Percentiles rank a stretch among this genome's conserved stretches.
Conservation (phyloP, 805 yeast species). For the Schwanniomyces yamadae region DNA sequence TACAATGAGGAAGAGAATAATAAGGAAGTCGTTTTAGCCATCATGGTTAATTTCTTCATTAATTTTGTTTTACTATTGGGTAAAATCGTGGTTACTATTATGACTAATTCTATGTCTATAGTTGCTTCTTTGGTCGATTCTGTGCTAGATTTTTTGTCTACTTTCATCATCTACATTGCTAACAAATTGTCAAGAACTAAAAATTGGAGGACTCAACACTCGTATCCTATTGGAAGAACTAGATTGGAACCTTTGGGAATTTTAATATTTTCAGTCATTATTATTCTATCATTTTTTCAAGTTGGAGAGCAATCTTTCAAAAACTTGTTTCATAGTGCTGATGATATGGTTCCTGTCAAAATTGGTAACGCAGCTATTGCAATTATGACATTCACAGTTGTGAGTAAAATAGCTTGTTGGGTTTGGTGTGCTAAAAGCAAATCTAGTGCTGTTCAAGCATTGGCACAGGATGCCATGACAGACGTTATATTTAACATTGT, state of each 20-base stretch:
- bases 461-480: slow-evolving; percentile 80
- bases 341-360: slow-evolving; percentile 39
- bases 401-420: slow-evolving; percentile 60
- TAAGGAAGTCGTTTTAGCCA: slow-evolving; percentile 54
- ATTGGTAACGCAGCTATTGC: slow-evolving; percentile 50
- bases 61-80: slow-evolving; percentile 61
- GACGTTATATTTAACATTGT: slow-evolving; percentile 73
- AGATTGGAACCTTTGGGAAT: slow-evolving; percentile 79
- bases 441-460: slow-evolving; percentile 70
- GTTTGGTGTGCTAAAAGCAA: slow-evolving; percentile 58
- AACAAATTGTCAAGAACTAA: slow-evolving; percentile 47
- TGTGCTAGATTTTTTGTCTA: slow-evolving; percentile 68
- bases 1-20: slow-evolving; percentile 43
- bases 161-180: slow-evolving; percentile 66
- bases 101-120: slow-evolving; percentile 71
- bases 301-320: slow-evolving; percentile 65
- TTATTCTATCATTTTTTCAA: slow-evolving; percentile 68
- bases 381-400: slow-evolving; percentile 65
- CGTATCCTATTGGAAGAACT: slow-evolving; percentile 69
- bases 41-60: slow-evolving; percentile 59
- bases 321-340: slow-evolving; percentile 37
- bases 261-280: slow-evolving; percentile 67
- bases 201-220: slow-evolving; percentile 46
- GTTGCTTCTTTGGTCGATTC: slow-evolving; percentile 81
- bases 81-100: slow-evolving; percentile 56